These are phyloP conservation scores for Bretschneidera sinensis DNA, from an alignment of 345 rosid species.

Conservation along the genomic window DNA sequence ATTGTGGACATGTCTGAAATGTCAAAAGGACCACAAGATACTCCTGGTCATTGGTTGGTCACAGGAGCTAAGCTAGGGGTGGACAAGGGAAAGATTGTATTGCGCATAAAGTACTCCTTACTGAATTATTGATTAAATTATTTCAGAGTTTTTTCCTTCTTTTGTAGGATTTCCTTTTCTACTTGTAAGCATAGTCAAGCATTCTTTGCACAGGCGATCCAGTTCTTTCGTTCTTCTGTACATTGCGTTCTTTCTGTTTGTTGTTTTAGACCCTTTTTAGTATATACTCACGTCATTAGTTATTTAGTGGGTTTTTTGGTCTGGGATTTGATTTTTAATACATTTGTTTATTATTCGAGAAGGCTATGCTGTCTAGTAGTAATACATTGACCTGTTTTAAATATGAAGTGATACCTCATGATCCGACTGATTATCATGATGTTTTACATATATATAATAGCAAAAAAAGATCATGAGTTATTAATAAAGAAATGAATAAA, in stretches of 20 bases:
- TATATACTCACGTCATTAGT: neutral
- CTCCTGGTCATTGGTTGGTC: constrained; percentile 98
- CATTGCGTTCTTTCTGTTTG: constrained; percentile 28
- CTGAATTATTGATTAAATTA: constrained; percentile 57
- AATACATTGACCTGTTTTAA: too few species aligned
- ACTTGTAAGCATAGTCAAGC: constrained; percentile 33
- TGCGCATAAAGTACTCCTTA: constrained; percentile 90
- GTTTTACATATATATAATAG: too few species aligned
- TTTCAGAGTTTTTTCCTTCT: neutral
- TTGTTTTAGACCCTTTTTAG: neutral
- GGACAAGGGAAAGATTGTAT: constrained; percentile 83
- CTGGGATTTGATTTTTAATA: neutral
- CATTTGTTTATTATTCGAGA: neutral
- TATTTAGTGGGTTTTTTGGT: too few species aligned
- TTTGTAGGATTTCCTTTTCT: constrained; percentile 25
- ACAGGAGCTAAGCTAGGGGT: constrained; percentile 97
- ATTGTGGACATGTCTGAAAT: constrained; percentile 79
- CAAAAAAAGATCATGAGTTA: too few species aligned
- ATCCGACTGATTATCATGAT: too few species aligned
- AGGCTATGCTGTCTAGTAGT: neutral
- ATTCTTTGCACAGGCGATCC: constrained; percentile 62
- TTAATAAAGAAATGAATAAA: too few species aligned
- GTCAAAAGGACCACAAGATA: constrained; percentile 89
- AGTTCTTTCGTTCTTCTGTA: constrained; percentile 44
- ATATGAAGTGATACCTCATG: too few species aligned